These are phyloP conservation scores for Calophaca sinica DNA, from an alignment of 306 rosid genomes.

Conservation along the genomic window DNA sequence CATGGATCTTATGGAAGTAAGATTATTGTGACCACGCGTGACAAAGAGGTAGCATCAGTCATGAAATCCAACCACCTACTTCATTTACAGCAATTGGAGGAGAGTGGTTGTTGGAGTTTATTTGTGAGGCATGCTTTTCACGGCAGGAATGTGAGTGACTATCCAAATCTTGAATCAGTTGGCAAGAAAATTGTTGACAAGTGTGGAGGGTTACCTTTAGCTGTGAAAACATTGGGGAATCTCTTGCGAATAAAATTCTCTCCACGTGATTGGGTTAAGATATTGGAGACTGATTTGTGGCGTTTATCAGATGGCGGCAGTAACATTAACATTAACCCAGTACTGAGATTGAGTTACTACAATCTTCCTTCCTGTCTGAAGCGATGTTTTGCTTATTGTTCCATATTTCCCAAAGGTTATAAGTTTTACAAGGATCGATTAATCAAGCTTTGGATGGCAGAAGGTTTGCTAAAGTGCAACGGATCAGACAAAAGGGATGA, in stretches of 20 bases:
- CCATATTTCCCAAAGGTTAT: slow-evolving; percentile 35
- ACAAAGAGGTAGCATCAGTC: neutral
- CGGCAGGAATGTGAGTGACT: neutral
- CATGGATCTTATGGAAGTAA: slow-evolving; percentile 9
- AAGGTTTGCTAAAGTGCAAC: slow-evolving; percentile 6
- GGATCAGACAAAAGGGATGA: slow-evolving; percentile 35
- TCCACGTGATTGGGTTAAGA: slow-evolving; percentile 35
- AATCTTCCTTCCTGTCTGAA: slow-evolving; percentile 42
- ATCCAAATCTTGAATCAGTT: neutral
- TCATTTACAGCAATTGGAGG: neutral
- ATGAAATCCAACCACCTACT: neutral
- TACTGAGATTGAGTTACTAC: slow-evolving; percentile 42
- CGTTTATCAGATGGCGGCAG: slow-evolving; percentile 18
- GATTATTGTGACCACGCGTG: slow-evolving; percentile 11
- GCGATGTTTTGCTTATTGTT: slow-evolving; percentile 37
- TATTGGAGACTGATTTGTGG: slow-evolving; percentile 48
- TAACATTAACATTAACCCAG: slow-evolving; percentile 35
- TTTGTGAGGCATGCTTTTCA: neutral
- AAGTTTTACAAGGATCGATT: neutral
- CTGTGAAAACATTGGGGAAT: slow-evolving; percentile 50
- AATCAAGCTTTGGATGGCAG: slow-evolving; percentile 38
- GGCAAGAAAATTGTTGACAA: neutral
- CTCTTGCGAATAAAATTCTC: slow-evolving; percentile 40
- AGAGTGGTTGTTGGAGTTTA: neutral
- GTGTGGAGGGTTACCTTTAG: slow-evolving; percentile 63